Percentiles rank a stretch among this genome's conserved stretches.
Conservation (phyloP, 306 rosid genomes). For the Alnus glutinosa region DNA sequence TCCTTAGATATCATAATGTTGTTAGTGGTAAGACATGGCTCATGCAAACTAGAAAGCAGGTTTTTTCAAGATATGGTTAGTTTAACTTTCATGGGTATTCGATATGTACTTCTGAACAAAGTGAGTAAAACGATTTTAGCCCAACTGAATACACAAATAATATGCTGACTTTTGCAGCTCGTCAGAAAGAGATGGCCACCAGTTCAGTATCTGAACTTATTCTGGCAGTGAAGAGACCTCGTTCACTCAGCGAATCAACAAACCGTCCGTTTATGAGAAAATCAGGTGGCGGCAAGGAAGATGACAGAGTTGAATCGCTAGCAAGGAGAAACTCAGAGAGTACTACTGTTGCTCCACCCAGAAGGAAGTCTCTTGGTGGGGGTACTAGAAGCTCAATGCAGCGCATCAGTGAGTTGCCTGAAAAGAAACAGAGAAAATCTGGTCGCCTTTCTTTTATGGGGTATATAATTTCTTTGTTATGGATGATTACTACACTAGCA, state of each 20-base stretch:
- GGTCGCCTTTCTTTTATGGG: conserved; percentile 82
- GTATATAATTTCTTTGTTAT: conserved; percentile 39
- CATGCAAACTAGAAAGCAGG: no score
- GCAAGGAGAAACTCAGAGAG: conserved; percentile 68
- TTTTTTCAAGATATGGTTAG: no score
- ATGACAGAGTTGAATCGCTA: conserved; percentile 28
- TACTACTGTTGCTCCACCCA: conserved; percentile 33
- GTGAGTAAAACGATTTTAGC: no score
- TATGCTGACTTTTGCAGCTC: conserved; percentile 57
- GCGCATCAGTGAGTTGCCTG: conserved; percentile 68
- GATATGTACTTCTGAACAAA: no score
- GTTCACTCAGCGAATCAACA: conserved; percentile 79
- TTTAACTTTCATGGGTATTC: no score
- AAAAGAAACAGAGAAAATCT: conserved; percentile 59
- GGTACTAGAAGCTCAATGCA: conserved; percentile 54
- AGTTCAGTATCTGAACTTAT: conserved; percentile 70
- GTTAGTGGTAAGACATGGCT: no score
- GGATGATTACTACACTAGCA: neutral
- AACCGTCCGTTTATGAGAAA: conserved; percentile 56
- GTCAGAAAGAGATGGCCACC: conserved; percentile 81
- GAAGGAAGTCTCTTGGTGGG: conserved; percentile 47
- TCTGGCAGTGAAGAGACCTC: conserved; percentile 79
- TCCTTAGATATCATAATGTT: neutral
- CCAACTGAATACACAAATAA: conserved; percentile 1
- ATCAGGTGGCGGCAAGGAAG: conserved; percentile 48